phyloP scores from a whole-genome alignment of 2,329 filamentous ascomycete genomes.

The Pseudogymnoascus sp. region DNA sequence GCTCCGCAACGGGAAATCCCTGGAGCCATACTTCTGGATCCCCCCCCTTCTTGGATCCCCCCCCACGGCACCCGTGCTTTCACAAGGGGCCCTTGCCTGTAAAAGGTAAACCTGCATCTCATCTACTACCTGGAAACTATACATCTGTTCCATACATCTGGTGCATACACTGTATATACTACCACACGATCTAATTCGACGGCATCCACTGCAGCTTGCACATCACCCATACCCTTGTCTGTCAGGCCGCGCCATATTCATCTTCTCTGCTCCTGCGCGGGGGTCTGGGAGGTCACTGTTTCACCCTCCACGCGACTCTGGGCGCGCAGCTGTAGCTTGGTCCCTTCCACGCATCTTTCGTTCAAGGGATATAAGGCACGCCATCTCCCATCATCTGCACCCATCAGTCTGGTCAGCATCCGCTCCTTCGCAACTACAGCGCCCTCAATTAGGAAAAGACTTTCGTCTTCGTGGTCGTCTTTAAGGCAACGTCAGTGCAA shows the following conservation, averaged over 20 bases:
- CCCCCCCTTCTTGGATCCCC: background rate
- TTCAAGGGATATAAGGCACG: slow-evolving; percentile 7
- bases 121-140: background rate
- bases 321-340: background rate
- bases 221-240: slow-evolving; percentile 2
- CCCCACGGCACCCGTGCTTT: background rate
- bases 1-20: background rate
- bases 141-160: too few species aligned
- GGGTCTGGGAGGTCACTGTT: slow-evolving; percentile 4
- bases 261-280: background rate
- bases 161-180: background rate
- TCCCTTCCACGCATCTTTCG: background rate
- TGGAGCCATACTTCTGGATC: background rate
- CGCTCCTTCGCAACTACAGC: background rate
- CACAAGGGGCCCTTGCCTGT: background rate
- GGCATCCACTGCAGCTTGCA: background rate
- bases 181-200: background rate
- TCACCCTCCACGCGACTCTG: slow-evolving; percentile 1
- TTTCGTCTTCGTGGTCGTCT: background rate
- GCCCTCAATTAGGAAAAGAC: background rate
- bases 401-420: background rate
- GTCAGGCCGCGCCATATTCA: slow-evolving; percentile 1
- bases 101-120: background rate
- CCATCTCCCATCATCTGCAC: slow-evolving; percentile 1
- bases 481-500: slow-evolving; percentile 1